phyloP scores from a whole-genome alignment of 805 yeast genomes.

The Maudiozyma saulgeensis region DNA sequence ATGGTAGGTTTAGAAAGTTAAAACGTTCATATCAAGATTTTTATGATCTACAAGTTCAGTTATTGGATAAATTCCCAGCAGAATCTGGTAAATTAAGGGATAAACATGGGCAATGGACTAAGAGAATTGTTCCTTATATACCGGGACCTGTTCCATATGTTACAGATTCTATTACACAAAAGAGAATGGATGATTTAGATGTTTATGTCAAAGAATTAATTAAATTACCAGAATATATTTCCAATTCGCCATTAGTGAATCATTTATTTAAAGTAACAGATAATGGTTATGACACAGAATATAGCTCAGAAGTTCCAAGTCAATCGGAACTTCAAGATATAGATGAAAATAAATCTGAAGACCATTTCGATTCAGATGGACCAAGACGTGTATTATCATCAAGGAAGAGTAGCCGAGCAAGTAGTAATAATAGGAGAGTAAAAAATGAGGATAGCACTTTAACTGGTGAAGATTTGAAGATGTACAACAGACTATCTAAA shows the following conservation, averaged over 20 bases:
- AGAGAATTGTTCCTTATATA: slow-evolving; percentile 80
- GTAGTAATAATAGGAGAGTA: not conserved
- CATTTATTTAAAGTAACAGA: slow-evolving; percentile 52
- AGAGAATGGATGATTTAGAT: slow-evolving; percentile 46
- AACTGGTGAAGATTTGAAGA: slow-evolving; percentile 26
- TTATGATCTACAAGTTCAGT: slow-evolving; percentile 80
- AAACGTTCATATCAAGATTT: slow-evolving; percentile 93
- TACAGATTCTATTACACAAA: slow-evolving; percentile 59
- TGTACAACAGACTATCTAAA: slow-evolving; percentile 21
- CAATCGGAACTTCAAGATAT: not conserved
- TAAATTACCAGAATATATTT: slow-evolving; percentile 65
- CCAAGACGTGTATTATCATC: not conserved
- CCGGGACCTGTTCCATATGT: slow-evolving; percentile 95
- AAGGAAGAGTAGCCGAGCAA: slow-evolving; percentile 1
- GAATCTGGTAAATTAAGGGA: slow-evolving; percentile 70
- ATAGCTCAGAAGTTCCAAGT: slow-evolving; percentile 9
- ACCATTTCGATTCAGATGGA: not conserved
- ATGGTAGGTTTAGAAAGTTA: slow-evolving; percentile 60
- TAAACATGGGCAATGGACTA: slow-evolving; percentile 47
- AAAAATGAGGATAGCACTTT: slow-evolving; percentile 13
- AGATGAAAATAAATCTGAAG: not conserved
- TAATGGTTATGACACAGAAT: slow-evolving; percentile 26
- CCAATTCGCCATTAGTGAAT: slow-evolving; percentile 58
- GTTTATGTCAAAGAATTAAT: slow-evolving; percentile 51
- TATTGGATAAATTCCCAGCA: slow-evolving; percentile 75